Percentiles rank a stretch among this genome's conserved stretches.
phyloP scores from a whole-genome alignment of 2,329 filamentous ascomycete genomes.

The Aspergillus puulaauensis region DNA sequence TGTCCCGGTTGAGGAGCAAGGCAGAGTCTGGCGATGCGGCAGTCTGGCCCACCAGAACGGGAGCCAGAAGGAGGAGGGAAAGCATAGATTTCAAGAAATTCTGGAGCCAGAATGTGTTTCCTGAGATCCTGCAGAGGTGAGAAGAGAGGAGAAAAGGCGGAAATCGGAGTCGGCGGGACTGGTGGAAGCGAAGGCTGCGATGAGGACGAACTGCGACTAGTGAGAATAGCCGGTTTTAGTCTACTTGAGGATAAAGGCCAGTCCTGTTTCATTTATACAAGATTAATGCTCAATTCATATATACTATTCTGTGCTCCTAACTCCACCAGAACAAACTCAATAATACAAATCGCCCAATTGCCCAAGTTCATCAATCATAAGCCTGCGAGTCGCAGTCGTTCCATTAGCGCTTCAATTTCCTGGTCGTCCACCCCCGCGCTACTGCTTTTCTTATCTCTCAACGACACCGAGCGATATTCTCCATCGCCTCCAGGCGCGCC shows the following conservation, averaged over 20 bases:
- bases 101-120: neutral
- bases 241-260: constrained; percentile 1
- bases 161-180: neutral
- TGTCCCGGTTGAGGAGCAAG: constrained; percentile 10
- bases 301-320: neutral
- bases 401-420: constrained; percentile 30
- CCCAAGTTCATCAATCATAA: constrained; percentile 27
- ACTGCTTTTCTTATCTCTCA: constrained; percentile 27
- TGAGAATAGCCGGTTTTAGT: constrained; percentile 3
- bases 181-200: neutral
- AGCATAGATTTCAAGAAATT: constrained; percentile 7
- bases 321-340: neutral
- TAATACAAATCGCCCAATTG: neutral
- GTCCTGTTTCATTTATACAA: neutral
- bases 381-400: constrained; percentile 23
- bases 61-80: constrained; percentile 5
- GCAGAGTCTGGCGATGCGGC: neutral
- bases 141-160: neutral
- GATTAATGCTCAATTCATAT: constrained; percentile 1
- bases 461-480: constrained; percentile 40
- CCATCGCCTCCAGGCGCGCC: constrained; percentile 49
- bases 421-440: constrained; percentile 17
- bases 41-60: constrained; percentile 12
- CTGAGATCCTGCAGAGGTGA: neutral
- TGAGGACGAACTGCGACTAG: neutral